Evolutionary conservation across 257 asterid genomes (phyloP).

Genomic region (Nicotiana undulata): DNA sequence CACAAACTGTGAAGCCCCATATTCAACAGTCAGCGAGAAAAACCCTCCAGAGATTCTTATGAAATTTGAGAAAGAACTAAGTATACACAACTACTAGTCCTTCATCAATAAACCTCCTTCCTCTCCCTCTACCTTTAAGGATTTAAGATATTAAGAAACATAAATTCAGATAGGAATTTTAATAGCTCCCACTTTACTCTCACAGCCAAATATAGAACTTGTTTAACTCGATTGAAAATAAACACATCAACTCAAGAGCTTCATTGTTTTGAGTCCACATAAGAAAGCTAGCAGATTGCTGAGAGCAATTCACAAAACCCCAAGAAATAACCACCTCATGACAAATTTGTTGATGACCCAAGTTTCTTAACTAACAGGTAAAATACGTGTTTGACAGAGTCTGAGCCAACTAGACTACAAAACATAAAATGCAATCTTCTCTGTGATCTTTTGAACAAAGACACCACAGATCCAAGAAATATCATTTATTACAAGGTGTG

Average conservation of each 20-base stretch:
- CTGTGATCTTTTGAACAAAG: not conserved
- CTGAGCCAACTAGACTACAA: not conserved
- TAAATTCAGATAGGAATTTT: not conserved
- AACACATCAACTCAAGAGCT: not conserved
- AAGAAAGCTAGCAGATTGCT: not conserved
- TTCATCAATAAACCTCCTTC: not conserved
- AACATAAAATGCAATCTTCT: not conserved
- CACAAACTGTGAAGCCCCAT: not conserved
- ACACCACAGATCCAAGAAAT: too few species aligned
- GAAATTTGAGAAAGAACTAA: not conserved
- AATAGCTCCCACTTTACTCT: not conserved
- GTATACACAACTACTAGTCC: not conserved
- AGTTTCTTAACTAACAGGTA: not conserved
- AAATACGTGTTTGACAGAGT: not conserved
- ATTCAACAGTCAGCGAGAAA: not conserved
- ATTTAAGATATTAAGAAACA: not conserved
- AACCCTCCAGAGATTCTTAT: not conserved
- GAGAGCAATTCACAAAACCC: not conserved
- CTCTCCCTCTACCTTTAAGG: not conserved
- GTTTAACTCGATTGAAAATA: not conserved
- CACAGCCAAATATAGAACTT: not conserved
- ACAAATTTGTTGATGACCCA: not conserved
- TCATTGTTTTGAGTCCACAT: not conserved
- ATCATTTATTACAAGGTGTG: not conserved
- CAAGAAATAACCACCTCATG: not conserved